Evolutionary conservation across 2,329 filamentous ascomycete species (phyloP), one percentile per base, ranked within the genome.

Genomic region (Alternaria angustiovoidea): DNA sequence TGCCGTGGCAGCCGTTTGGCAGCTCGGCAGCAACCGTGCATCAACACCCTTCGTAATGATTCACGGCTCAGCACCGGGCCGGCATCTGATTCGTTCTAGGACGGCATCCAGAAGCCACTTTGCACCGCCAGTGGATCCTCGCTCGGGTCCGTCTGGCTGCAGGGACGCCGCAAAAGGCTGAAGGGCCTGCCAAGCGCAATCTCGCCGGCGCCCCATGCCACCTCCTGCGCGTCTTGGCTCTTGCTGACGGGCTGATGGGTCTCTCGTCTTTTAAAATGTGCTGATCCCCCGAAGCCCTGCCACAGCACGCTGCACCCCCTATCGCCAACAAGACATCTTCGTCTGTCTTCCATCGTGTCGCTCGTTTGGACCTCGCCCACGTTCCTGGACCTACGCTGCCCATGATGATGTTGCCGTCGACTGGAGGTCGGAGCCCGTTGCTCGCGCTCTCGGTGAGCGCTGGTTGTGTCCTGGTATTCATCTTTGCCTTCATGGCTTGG

Each of bases 401-500:
- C 60, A 70, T 51, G 57, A 74, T 69, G 64, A 75, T 77, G 74
- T 61, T 76, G 60, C 67, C 74, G 24, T 64, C 71, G 51, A 61
- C 67, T 44, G 73, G 73, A 59, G 67, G 72, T 51, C 73, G 74
- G 44, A 74, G 68, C 59, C 74, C 74, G 53, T 64, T 78, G 51
- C 70, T 75, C 42, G 63, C 63, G 49, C 69, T 78, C 32, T 72
- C 74, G 26, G 67, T 70, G 54, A 70, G 69, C 59, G 73, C 74
- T n/a, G 72, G 69, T 26, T 66, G 64, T 28, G 65, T 76, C 18
- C 61, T 78, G 22, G 57, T 77, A 47, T 74, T 78, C 59, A 65
- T 75, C 55, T 73, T 78, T 30, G 75, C 72, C 28, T 70, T 78
- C 39, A 67, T 77, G 62, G 72, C 74, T 26, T 78, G 73, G 74